Percentiles rank a stretch among this genome's conserved stretches.
Evolutionary conservation across 169 alveolate genomes (phyloP).

Genomic region (Cryptosporidium andersoni): DNA sequence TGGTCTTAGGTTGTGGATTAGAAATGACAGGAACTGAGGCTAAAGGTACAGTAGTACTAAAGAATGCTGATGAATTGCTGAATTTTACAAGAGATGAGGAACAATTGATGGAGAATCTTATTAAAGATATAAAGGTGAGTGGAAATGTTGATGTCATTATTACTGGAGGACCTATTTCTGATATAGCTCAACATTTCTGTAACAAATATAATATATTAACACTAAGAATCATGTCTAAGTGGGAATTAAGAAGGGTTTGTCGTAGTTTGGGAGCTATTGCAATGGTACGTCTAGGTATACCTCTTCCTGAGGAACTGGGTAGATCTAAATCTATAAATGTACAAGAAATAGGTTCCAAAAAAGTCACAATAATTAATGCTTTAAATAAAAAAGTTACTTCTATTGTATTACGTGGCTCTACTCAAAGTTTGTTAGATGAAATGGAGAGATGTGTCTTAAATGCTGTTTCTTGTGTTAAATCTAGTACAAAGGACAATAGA

Average conservation of each 20-base stretch:
- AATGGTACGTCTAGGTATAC: conserved; percentile 90
- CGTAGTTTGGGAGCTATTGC: conserved; percentile 94
- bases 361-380: conserved; percentile 83
- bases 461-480: conserved; percentile 88
- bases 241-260: conserved; percentile 95
- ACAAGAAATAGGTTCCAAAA: conserved; percentile 92
- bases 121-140: conserved; percentile 84
- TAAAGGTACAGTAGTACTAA: conserved; percentile 97
- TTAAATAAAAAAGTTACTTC: conserved; percentile 85
- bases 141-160: conserved; percentile 92
- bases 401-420: conserved; percentile 96
- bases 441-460: conserved; percentile 98
- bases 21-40: conserved; percentile 95
- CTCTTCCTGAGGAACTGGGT: conserved; percentile 96
- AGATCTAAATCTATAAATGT: conserved; percentile 89
- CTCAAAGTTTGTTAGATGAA: conserved; percentile 96
- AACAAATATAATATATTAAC: conserved; percentile 94
- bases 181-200: conserved; percentile 95
- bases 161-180: conserved; percentile 95
- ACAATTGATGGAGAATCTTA: conserved; percentile 86
- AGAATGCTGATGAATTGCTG: conserved; percentile 94
- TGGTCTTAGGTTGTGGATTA: conserved; percentile 95
- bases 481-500: conserved; percentile 86
- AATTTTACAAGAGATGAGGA: conserved; percentile 92
- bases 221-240: conserved; percentile 90